Evolutionary conservation across 169 alveolate species (phyloP).

Genomic region (Cryptosporidium viatorum): DNA sequence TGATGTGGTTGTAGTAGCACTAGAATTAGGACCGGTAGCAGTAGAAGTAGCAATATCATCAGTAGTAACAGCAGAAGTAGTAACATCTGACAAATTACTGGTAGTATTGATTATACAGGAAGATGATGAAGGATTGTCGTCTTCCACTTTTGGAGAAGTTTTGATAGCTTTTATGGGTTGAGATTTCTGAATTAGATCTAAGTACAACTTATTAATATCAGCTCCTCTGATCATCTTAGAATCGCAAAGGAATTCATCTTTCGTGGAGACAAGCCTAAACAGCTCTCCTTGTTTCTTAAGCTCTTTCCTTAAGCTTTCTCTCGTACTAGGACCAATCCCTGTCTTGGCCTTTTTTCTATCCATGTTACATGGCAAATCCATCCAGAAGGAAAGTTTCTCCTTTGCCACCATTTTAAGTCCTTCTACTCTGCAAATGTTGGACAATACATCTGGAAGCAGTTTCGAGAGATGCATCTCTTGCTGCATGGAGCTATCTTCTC

Average conservation of each 20-base stretch:
- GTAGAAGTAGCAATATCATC: not conserved
- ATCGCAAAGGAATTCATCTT: slow-evolving; percentile 68
- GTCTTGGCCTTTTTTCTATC: slow-evolving; percentile 63
- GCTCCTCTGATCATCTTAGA: slow-evolving; percentile 34
- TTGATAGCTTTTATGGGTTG: not conserved
- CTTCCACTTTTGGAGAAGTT: not conserved
- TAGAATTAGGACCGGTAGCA: not conserved
- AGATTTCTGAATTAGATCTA: not conserved
- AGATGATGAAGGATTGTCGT: not conserved
- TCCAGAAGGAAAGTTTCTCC: slow-evolving; percentile 43
- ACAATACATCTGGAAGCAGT: slow-evolving; percentile 19
- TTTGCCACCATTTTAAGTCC: slow-evolving; percentile 72
- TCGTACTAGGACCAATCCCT: slow-evolving; percentile 66
- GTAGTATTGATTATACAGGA: not conserved
- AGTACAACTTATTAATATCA: not conserved
- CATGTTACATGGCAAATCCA: slow-evolving; percentile 69
- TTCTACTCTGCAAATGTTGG: not conserved
- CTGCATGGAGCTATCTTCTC: not conserved
- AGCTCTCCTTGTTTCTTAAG: slow-evolving; percentile 67
- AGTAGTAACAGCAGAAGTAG: not conserved
- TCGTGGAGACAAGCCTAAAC: slow-evolving; percentile 63
- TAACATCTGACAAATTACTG: too few species aligned
- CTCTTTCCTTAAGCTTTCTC: slow-evolving; percentile 65
- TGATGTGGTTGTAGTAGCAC: not conserved
- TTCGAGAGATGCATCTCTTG: not conserved